phyloP scores from a whole-genome alignment of 2,329 filamentous ascomycete species.

The Cladosporium sp. region DNA sequence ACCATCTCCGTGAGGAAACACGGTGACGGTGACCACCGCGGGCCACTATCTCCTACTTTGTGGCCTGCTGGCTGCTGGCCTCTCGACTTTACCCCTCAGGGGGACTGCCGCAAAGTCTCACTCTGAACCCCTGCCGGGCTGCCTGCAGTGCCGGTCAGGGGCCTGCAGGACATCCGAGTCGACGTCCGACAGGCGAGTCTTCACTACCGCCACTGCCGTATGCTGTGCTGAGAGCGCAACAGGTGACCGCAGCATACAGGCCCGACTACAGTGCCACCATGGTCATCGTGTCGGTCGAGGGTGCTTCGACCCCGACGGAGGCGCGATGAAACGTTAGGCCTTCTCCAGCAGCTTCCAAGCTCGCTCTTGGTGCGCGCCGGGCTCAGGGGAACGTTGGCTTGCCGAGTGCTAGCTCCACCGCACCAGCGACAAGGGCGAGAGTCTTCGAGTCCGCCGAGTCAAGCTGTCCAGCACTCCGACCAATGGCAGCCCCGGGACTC shows the following conservation, averaged over 20 bases:
- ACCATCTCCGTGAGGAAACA: conserved; percentile 5
- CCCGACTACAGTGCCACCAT: neutral
- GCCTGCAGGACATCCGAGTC: neutral
- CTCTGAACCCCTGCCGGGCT: neutral
- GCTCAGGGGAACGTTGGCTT: conserved; percentile 2
- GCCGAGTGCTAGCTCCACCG: conserved; percentile 1
- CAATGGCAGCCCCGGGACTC: neutral
- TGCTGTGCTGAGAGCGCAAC: neutral
- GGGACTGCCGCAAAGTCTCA: neutral
- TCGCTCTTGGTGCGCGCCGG: neutral
- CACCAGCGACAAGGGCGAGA: neutral
- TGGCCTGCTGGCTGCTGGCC: neutral
- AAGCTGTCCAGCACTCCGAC: neutral
- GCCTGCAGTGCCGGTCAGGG: neutral
- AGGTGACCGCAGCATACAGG: neutral
- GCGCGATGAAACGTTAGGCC: conserved; percentile 1
- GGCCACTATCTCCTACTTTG: too few relatives aligned
- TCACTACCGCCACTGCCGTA: neutral
- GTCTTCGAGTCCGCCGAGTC: neutral
- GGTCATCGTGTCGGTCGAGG: neutral
- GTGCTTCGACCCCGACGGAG: neutral
- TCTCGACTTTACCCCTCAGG: neutral
- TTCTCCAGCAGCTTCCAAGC: conserved; percentile 1
- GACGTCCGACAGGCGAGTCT: neutral
- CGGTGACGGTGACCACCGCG: neutral